Evolutionary conservation across 148 eudicot species (phyloP).

Genomic region (Chenopodium quinoa): DNA sequence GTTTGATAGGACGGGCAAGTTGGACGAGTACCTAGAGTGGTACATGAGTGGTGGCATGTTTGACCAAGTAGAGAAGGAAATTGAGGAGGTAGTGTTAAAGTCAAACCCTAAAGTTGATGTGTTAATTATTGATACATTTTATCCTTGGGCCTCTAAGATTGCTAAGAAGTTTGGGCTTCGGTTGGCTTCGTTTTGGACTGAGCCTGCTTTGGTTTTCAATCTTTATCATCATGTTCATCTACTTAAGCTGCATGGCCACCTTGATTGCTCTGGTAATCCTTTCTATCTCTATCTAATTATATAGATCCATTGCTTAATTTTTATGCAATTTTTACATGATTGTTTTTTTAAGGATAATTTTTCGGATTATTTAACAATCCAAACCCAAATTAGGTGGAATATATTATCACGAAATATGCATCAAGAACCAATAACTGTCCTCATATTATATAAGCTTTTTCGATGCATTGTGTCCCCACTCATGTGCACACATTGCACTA

Average conservation of each 20-base stretch:
- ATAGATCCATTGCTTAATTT: no score
- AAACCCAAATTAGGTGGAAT: no score
- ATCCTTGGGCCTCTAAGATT: conserved; percentile 54
- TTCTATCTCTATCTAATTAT: neutral
- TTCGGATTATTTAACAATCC: no score
- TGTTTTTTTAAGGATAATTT: no score
- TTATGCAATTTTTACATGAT: no score
- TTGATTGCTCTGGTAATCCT: conserved; percentile 49
- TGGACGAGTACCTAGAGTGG: conserved; percentile 39
- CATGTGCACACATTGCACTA: no score
- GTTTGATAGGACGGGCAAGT: conserved; percentile 19
- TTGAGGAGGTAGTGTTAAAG: conserved; percentile 26
- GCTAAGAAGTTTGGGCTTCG: conserved; percentile 53
- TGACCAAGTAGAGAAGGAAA: conserved; percentile 42
- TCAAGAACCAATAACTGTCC: no score
- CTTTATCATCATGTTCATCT: conserved; percentile 64
- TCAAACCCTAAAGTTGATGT: conserved; percentile 35
- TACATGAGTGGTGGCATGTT: conserved; percentile 47
- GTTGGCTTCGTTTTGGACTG: conserved; percentile 69
- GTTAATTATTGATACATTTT: conserved; percentile 65
- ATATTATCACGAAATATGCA: no score
- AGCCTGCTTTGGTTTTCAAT: conserved; percentile 59
- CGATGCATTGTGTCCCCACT: no score
- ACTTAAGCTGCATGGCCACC: conserved; percentile 32
- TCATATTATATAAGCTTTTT: no score